Percentiles rank a stretch among this genome's conserved stretches.
phyloP scores from a whole-genome alignment of 2,329 filamentous ascomycete genomes.

The Raffaelea albimanens region DNA sequence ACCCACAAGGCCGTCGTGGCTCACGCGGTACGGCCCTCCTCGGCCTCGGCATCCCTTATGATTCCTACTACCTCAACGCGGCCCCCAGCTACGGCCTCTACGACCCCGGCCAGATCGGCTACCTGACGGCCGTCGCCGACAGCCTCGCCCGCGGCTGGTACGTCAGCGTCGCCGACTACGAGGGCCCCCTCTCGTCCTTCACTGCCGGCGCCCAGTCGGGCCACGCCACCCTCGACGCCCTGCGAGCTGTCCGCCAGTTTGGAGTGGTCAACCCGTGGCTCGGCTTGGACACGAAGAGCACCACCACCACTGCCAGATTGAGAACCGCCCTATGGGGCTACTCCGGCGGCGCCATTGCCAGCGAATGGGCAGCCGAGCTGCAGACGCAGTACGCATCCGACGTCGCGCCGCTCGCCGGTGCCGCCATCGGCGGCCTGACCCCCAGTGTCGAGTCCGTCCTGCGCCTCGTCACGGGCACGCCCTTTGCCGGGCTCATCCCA shows the following conservation, averaged over 20 bases:
- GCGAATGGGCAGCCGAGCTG: constrained; percentile 35
- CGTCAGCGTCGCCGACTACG: constrained; percentile 32
- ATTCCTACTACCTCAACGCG: too few relatives aligned
- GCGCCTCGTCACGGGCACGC: constrained; percentile 18
- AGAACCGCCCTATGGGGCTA: constrained; percentile 32
- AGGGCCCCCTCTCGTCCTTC: constrained; percentile 30
- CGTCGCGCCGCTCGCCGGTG: constrained; percentile 18
- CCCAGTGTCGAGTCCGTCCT: constrained; percentile 26
- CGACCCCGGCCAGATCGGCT: constrained; percentile 1
- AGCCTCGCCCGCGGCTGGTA: constrained; percentile 24
- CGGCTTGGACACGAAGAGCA: constrained; percentile 20
- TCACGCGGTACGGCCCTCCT: too few relatives aligned
- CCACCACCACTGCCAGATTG: constrained; percentile 19
- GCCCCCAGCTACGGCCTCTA: too few relatives aligned
- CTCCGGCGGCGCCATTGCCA: constrained; percentile 37
- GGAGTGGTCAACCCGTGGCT: constrained; percentile 3
- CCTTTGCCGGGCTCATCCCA: constrained; percentile 24
- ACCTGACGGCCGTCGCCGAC: background rate
- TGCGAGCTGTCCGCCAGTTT: constrained; percentile 25
- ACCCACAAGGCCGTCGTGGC: too few relatives aligned
- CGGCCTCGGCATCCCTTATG: too few relatives aligned
- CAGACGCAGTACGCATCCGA: constrained; percentile 35
- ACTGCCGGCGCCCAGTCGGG: constrained; percentile 27
- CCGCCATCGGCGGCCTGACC: constrained; percentile 32
- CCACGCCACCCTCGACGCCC: constrained; percentile 30